Conservation (phyloP, 306 rosid genomes). For the Lithocarpus polystachyus region DNA sequence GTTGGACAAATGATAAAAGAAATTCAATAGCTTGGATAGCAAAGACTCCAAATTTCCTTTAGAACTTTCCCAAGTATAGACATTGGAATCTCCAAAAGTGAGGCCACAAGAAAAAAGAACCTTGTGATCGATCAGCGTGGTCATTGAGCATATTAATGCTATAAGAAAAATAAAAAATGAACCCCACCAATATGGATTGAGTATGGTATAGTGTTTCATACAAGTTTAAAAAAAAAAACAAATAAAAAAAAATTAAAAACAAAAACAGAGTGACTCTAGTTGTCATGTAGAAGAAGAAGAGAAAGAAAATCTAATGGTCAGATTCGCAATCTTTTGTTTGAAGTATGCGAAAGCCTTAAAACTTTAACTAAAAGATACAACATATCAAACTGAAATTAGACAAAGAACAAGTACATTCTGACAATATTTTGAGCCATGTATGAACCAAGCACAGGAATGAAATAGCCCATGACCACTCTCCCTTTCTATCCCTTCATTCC, state of each 20-base stretch:
- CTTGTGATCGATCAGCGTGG: not conserved
- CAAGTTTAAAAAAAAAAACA: not conserved
- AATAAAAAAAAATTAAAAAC: not conserved
- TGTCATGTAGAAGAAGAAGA: conserved; percentile 10
- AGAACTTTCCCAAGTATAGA: conserved; percentile 16
- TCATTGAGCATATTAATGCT: not conserved
- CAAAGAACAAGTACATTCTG: not conserved
- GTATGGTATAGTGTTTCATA: not conserved
- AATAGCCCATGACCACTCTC: too few species aligned
- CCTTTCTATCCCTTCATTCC: too few species aligned
- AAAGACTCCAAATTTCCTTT: not conserved
- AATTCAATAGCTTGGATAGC: conserved; percentile 22
- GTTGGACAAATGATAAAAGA: not conserved
- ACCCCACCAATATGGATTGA: not conserved
- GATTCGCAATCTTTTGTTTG: conserved; percentile 20
- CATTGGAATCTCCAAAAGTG: conserved; percentile 18
- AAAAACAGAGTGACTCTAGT: not conserved
- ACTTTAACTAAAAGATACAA: conserved; percentile 9
- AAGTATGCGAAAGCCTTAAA: conserved; percentile 6
- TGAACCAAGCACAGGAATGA: too few species aligned
- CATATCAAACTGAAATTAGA: conserved; percentile 4
- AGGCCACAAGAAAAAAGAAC: not conserved
- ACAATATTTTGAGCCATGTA: not conserved
- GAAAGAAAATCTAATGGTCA: conserved; percentile 20
- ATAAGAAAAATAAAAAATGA: not conserved